Evolutionary conservation across 1,139 yeast species (phyloP).

Genomic region (Diutina scorzettiae): DNA sequence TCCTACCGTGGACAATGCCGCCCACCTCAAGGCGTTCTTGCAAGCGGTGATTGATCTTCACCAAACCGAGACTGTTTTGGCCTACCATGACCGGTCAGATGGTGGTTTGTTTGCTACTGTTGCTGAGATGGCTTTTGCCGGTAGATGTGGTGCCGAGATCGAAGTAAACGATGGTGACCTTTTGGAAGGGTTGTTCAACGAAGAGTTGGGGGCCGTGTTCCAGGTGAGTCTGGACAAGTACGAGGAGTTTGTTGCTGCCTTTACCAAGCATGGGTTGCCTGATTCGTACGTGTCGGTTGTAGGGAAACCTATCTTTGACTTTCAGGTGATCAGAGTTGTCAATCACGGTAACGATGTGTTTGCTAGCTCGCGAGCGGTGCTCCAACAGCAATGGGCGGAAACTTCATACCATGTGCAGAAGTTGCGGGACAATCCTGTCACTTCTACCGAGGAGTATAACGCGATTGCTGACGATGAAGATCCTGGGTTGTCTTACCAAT

Average conservation of each 20-base stretch:
- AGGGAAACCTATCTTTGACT: conserved; percentile 44
- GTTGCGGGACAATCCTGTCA: conserved; percentile 85
- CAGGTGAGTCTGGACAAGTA: conserved; percentile 53
- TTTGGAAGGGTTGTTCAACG: conserved; percentile 60
- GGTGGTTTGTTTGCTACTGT: conserved; percentile 88
- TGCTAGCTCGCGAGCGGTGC: conserved; percentile 47
- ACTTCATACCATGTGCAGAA: conserved; percentile 88
- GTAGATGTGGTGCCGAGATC: conserved; percentile 63
- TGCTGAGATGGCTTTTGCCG: conserved; percentile 95
- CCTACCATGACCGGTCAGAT: conserved; percentile 95
- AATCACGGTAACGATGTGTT: conserved; percentile 33
- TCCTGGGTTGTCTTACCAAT: conserved; percentile 80
- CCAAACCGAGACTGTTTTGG: conserved; percentile 51
- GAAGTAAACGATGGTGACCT: conserved; percentile 30
- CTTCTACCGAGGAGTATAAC: conserved; percentile 79
- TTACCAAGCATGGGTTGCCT: conserved; percentile 43
- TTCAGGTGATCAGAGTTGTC: conserved; percentile 36
- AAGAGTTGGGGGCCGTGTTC: conserved; percentile 95
- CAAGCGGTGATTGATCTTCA: conserved; percentile 63
- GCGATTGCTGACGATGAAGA: conserved; percentile 67
- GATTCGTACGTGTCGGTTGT: conserved; percentile 44
- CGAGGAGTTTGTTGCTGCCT: conserved; percentile 41
- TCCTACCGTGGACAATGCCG: conserved; percentile 71
- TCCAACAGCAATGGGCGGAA: conserved; percentile 79
- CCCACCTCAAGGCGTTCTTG: conserved; percentile 55